A percentile compares a stretch with the other conserved stretches of the same genome.
Evolutionary conservation across 805 yeast species (phyloP).

Genomic region (Starmerella riodocensis): DNA sequence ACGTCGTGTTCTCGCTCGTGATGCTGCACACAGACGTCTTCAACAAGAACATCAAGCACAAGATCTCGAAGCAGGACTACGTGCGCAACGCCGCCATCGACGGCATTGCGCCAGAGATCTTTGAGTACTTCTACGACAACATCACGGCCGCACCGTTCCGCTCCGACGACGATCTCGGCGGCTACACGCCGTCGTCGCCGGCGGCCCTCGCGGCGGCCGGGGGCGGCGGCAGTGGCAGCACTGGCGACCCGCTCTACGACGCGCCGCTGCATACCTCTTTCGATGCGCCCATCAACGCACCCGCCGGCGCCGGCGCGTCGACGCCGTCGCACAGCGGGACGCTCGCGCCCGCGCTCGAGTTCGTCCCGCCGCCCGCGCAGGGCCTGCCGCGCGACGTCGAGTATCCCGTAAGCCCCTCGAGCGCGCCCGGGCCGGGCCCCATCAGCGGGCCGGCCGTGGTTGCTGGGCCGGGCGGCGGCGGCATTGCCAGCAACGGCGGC

Average conservation of each 20-base stretch:
- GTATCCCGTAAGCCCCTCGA: too few species aligned
- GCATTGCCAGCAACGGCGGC: too few species aligned
- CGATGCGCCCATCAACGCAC: neutral
- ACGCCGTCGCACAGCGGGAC: neutral
- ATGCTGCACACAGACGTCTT: constrained; percentile 65
- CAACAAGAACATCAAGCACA: constrained; percentile 51
- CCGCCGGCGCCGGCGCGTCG: neutral
- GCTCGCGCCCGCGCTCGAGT: neutral
- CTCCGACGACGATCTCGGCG: constrained; percentile 29
- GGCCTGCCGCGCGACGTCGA: neutral
- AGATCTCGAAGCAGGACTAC: constrained; percentile 55
- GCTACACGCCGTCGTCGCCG: neutral
- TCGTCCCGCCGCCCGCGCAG: neutral
- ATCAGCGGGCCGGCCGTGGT: too few species aligned
- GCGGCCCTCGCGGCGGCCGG: neutral
- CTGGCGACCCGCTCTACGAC: too few species aligned
- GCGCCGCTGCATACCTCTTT: too few species aligned
- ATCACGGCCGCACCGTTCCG: constrained; percentile 47
- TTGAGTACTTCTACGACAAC: constrained; percentile 52
- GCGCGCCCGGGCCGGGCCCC: too few species aligned
- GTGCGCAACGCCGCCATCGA: constrained; percentile 33
- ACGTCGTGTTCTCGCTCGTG: constrained; percentile 48
- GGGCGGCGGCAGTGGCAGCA: neutral
- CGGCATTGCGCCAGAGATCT: constrained; percentile 27
- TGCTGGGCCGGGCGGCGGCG: too few species aligned